These are phyloP conservation scores for Penicillium paradoxum DNA, from an alignment of 495 filamentous ascomycete species.

Conservation along the genomic window DNA sequence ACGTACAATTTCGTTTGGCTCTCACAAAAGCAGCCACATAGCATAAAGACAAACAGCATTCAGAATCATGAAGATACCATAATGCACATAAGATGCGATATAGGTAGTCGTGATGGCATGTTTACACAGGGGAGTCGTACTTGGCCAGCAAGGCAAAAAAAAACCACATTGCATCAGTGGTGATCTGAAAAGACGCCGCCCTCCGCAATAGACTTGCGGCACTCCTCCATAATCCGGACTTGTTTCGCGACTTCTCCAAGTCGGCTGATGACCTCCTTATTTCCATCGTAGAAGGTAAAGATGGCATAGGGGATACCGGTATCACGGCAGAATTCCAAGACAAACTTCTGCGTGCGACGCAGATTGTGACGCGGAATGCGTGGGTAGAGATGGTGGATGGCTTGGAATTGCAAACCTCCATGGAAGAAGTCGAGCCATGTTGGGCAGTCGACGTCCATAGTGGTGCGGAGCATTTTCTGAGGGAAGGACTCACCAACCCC, in stretches of 20 bases:
- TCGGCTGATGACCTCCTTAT: constrained; percentile 77
- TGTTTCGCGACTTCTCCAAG: constrained; percentile 86
- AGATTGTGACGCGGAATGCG: constrained; percentile 95
- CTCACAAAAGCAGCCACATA: not conserved
- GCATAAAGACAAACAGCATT: constrained; percentile 3
- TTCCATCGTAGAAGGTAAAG: constrained; percentile 91
- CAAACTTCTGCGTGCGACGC: constrained; percentile 71
- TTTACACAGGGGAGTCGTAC: constrained; percentile 4
- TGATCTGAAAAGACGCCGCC: constrained; percentile 37
- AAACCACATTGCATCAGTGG: constrained; percentile 16
- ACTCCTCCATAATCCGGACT: constrained; percentile 80
- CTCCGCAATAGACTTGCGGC: constrained; percentile 58
- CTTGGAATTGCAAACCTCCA: constrained; percentile 94
- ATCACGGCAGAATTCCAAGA: constrained; percentile 85
- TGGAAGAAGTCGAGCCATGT: constrained; percentile 96
- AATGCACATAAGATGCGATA: not conserved
- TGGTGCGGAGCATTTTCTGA: constrained; percentile 94
- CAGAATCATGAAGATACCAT: constrained; percentile 14
- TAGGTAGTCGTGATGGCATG: constrained; percentile 1
- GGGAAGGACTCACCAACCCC: constrained; percentile 86
- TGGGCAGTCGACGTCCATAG: constrained; percentile 97
- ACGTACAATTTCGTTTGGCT: not conserved
- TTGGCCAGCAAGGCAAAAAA: constrained; percentile 8
- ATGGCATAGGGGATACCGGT: constrained; percentile 90
- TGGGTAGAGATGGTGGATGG: constrained; percentile 90